A percentile compares a stretch with the other conserved stretches of the same genome.
Conservation (phyloP, 2,329 filamentous ascomycete species). For the Colletotrichum sp. region DNA sequence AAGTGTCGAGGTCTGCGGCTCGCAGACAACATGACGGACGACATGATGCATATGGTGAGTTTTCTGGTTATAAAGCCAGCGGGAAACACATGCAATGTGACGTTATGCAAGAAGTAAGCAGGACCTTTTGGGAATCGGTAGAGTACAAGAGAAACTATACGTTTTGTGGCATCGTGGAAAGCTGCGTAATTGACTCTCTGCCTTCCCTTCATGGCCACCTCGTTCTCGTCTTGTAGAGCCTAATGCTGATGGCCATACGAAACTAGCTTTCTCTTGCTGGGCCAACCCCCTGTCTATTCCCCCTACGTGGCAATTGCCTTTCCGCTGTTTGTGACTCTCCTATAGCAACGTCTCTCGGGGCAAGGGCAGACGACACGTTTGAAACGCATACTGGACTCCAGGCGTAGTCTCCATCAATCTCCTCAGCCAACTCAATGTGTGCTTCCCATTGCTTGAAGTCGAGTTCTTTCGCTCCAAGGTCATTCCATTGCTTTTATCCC, state of each 20-base stretch:
- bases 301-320: not conserved
- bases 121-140: not conserved
- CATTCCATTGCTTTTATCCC: not conserved
- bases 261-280: not conserved
- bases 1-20: conserved; percentile 42
- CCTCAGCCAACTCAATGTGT: not conserved
- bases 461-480: not conserved
- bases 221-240: not conserved
- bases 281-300: not conserved
- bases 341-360: not conserved
- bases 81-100: conserved; percentile 33
- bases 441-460: not conserved
- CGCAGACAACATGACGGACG: conserved; percentile 36
- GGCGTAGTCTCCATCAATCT: not conserved
- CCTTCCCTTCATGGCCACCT: not conserved
- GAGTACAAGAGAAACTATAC: not conserved
- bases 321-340: not conserved
- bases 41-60: conserved; percentile 37
- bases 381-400: not conserved
- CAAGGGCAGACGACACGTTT: not conserved
- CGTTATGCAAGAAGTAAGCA: not conserved
- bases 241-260: not conserved
- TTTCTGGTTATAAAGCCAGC: conserved; percentile 37
- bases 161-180: not conserved
- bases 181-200: not conserved